Percentiles rank a stretch among this genome's conserved stretches.
phyloP scores from a whole-genome alignment of 2,329 filamentous ascomycete genomes.

The Xylaria sp. region DNA sequence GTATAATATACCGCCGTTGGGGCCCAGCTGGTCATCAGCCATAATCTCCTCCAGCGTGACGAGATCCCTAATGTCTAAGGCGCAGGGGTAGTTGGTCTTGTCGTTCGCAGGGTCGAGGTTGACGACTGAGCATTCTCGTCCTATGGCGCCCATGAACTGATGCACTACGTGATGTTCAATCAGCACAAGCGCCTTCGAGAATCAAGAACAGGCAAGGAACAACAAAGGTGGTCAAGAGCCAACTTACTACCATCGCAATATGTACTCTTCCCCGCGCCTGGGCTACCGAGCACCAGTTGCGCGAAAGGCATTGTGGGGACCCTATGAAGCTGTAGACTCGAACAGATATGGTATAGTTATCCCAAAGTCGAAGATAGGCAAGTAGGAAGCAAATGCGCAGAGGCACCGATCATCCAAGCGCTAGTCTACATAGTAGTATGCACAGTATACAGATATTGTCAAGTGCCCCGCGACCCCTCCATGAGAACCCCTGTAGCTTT shows the following conservation, averaged over 20 bases:
- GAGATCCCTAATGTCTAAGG: constrained; percentile 88
- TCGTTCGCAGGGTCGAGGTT: constrained; percentile 99
- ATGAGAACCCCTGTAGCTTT: constrained; percentile 2
- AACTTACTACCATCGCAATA: constrained; percentile 92
- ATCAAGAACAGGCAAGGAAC: background rate
- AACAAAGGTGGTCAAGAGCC: background rate
- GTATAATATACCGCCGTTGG: constrained; percentile 92
- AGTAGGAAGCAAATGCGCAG: constrained; percentile 1
- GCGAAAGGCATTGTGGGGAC: constrained; percentile 66
- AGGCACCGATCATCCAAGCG: background rate
- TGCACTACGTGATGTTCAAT: constrained; percentile 69
- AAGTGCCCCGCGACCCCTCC: constrained; percentile 38
- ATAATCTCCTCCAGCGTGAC: constrained; percentile 96
- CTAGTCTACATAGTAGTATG: constrained; percentile 18
- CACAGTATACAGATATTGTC: background rate
- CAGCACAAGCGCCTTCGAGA: constrained; percentile 12
- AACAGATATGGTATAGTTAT: background rate
- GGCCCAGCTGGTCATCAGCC: constrained; percentile 88
- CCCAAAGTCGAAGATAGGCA: background rate
- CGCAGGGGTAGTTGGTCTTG: constrained; percentile 86
- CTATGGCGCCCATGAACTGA: constrained; percentile 96
- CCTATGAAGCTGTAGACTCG: background rate
- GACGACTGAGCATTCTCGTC: constrained; percentile 91
- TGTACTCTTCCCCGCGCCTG: constrained; percentile 95
- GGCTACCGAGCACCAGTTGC: constrained; percentile 92